Evolutionary conservation across 495 filamentous ascomycete genomes (phyloP), one percentile per base, ranked within the genome.

Genomic region (Chlorociboria aeruginascens): DNA sequence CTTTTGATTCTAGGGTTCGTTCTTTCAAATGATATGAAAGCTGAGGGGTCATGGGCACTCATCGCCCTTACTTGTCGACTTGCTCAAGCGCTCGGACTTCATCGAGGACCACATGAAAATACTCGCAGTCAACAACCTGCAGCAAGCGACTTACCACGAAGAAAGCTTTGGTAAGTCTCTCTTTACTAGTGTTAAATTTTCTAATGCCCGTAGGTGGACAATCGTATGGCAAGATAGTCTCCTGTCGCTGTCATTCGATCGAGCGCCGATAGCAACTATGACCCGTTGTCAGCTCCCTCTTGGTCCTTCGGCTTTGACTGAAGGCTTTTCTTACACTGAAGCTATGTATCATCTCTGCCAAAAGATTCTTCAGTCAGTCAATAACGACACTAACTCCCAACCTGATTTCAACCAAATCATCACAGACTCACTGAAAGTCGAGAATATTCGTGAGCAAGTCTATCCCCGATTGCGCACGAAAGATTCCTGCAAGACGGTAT

Each of bases 11-110:
- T 70, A 0, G 68, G 71, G 33, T 74, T 76, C 45, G 72, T 74
- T 30, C 60, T 77, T 12, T 60, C 73, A 30, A 77, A 77, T 48
- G 73, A 77, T 48, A 77, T 77, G 73, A 76, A 76, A 50, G 72
- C 73, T 11, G 73, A 77, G 48, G 73, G 71, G 11, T 76, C 73
- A 1, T 77, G 73, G 73, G 73, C 73, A 0, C 53, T 77, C 36
- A 63, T 75, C 8, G 73, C 71, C 8, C 64, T 77, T 35, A 76
- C 72, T 0, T 74, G 71, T 48, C 66, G 73, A 31, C 61, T 77
- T 14, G 72, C 73, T 8, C 73, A 77, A 54, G 73, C 71, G 0
- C 66, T 77, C 11, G 73, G 73, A 6, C 54, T 77, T 20, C 72
- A 76, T 39, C 59, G 70, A 8, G 54, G 65, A n/a, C 62, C 66